Base-by-base conservation (phyloP, 805 yeast species). In the Saccharomycopsis fermentans region DNA sequence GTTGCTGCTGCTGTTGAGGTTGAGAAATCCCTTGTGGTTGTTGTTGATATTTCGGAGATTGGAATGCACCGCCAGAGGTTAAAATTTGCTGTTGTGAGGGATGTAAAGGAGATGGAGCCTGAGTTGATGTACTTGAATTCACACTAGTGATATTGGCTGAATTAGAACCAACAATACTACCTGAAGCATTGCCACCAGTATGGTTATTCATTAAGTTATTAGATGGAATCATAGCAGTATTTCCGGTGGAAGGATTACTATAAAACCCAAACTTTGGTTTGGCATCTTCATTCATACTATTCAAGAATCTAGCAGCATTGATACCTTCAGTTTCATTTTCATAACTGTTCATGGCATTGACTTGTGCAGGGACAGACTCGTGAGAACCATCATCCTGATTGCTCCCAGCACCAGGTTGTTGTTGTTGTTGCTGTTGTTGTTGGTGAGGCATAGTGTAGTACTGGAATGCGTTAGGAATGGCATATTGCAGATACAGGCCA, bases 401-500 rank as follows among this genome's bases (percentile, higher is more conserved):
- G 27, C 32, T 9, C 14, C 4, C 26, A 32, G 35, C 11, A 19
- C 32, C 34, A 21, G 36, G 58, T 50, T 50, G 58, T 26, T 40
- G 58, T 17, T 36, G 58, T n/a, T 48, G 58, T 50, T 50, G 58
- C 17, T 40, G 58, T 17, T 36, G 58, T n/a, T 19, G 50, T 29
- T 56, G 58, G 11, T 50, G 37, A 16, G 50, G 36, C 35, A 34
- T 26, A 54, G 24, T 14, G 47, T 19, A 52, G 34, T 24, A 36
- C 19, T 56, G 40, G 54, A 47, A 29, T 3, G 57, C 55, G 14
- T 39, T 58, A 40, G 55, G 43, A 27, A 40, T 40, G 1, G 57
- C 51, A 50, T 51, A 54, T 16, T 35, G 54, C 21, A 29, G 37
- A 40, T 57, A 52, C 34, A 40, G 54, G 9, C 43, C 26, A 17